These are phyloP conservation scores for Brassica nigra DNA, from an alignment of 345 rosid species.

Conservation along the genomic window DNA sequence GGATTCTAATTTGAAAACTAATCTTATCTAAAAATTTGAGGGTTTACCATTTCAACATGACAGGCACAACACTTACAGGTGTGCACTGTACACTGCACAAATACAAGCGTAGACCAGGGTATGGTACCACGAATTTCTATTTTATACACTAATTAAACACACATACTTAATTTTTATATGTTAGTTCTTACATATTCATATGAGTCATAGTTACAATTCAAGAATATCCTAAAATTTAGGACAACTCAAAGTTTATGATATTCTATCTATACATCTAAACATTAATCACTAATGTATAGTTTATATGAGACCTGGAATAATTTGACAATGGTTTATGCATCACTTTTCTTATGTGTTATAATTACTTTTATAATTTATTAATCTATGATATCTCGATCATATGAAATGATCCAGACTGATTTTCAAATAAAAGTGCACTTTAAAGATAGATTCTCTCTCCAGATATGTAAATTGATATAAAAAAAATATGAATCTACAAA, in stretches of 20 bases:
- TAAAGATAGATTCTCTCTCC: too few relatives aligned
- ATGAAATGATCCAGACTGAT: too few relatives aligned
- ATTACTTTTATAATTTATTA: background rate
- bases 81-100: background rate
- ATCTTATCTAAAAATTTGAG: background rate
- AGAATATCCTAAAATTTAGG: background rate
- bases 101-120: background rate
- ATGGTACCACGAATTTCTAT: background rate
- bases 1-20: background rate
- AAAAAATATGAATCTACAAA: too few relatives aligned
- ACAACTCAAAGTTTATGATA: background rate
- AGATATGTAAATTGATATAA: too few relatives aligned
- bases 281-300: background rate
- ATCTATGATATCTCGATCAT: too few relatives aligned
- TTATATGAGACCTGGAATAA: background rate
- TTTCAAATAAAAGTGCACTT: too few relatives aligned
- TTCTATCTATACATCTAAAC: background rate
- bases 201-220: constrained; percentile 16
- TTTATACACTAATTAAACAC: background rate
- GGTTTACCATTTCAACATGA: constrained; percentile 28
- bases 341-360: background rate
- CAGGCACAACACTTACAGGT: constrained; percentile 8
- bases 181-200: constrained; percentile 14
- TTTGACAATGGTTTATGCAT: background rate
- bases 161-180: background rate